These are phyloP conservation scores for Xylaria sp. DNA, from an alignment of 2,329 filamentous ascomycete species.

Conservation along the genomic window DNA sequence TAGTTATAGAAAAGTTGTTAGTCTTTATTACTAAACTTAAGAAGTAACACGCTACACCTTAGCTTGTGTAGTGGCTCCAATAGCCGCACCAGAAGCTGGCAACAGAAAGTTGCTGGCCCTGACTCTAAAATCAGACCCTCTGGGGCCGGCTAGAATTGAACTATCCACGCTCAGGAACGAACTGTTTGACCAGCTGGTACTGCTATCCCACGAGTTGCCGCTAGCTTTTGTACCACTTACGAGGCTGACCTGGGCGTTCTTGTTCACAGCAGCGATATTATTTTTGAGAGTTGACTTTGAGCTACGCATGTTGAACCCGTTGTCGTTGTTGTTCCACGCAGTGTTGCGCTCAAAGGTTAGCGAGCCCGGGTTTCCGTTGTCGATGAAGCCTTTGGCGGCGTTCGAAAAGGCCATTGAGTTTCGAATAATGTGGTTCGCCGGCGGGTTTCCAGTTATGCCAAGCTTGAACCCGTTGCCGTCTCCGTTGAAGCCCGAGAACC, in stretches of 20 bases:
- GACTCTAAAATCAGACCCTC: conserved; percentile 46
- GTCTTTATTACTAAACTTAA: not conserved
- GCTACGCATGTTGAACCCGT: conserved; percentile 47
- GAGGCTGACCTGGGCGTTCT: conserved; percentile 34
- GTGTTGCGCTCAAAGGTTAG: conserved; percentile 50
- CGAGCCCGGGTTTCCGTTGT: conserved; percentile 51
- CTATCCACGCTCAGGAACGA: conserved; percentile 46
- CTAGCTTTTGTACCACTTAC: conserved; percentile 35
- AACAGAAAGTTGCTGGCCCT: conserved; percentile 48
- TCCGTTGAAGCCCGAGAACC: conserved; percentile 49
- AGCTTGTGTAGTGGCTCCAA: conserved; percentile 47
- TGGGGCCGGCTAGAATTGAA: conserved; percentile 43
- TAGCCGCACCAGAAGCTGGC: conserved; percentile 43
- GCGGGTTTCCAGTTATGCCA: conserved; percentile 46
- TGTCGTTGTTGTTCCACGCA: conserved; percentile 52
- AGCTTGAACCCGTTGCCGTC: conserved; percentile 56
- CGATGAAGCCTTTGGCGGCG: conserved; percentile 51
- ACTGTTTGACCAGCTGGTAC: conserved; percentile 46
- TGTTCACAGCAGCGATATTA: conserved; percentile 49
- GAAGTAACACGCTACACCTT: not conserved
- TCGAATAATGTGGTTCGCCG: conserved; percentile 49
- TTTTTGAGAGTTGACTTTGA: conserved; percentile 44
- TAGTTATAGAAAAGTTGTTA: not conserved
- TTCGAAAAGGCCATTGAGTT: conserved; percentile 52
- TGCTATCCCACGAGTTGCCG: conserved; percentile 50